Base-by-base conservation (phyloP, 495 filamentous ascomycete species). In the Rhizodiscina lignyota region DNA sequence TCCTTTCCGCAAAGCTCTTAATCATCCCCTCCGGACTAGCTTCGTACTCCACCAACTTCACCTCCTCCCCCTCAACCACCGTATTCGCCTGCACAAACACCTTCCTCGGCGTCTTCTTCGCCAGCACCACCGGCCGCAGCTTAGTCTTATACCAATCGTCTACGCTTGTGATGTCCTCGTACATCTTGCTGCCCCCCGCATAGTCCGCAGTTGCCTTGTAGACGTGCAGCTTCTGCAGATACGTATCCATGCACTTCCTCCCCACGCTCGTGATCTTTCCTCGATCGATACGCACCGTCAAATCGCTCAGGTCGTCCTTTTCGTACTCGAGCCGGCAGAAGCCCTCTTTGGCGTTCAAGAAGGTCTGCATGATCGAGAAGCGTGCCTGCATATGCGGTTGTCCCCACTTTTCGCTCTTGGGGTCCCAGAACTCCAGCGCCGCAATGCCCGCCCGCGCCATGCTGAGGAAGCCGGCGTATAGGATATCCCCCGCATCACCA, bases 61-160 rank as follows among this genome's bases (percentile, higher is more conserved):
- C 83, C 54, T 72, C 67, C 10, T 76, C 77, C 4, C 55, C 56
- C 34, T 75, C 66, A 32, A 83, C 52, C 28, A 68, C 58, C 5
- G 89, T 94, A 59, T 92, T 97, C 22, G 80, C 83, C 60, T 94
- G 84, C 13, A 97, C 86, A 59, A 93, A 96, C 27, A 94, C 77
- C 65, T 94, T 97, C 37, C 89, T 67, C 23, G 89, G 86, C 44
- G 83, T 76, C 64, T 91, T 93, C 59, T 81, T 82, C 53, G 66
- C 64, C 44, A 94, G 55, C 15, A 94, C 89, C 34, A 80, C 69
- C 21, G 79, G 66, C 34, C 89, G 64, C 17, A 92, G 72, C 48
- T 72, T 73, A 36, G 68, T 68, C 12, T 69, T 78, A 76, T 78
- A 92, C 60, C 78, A 93, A 17, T 77, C 74, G 16, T 74, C 69